Evolutionary conservation across 345 rosid genomes (phyloP).

Genomic region (Psidium friedrichsthalianum): DNA sequence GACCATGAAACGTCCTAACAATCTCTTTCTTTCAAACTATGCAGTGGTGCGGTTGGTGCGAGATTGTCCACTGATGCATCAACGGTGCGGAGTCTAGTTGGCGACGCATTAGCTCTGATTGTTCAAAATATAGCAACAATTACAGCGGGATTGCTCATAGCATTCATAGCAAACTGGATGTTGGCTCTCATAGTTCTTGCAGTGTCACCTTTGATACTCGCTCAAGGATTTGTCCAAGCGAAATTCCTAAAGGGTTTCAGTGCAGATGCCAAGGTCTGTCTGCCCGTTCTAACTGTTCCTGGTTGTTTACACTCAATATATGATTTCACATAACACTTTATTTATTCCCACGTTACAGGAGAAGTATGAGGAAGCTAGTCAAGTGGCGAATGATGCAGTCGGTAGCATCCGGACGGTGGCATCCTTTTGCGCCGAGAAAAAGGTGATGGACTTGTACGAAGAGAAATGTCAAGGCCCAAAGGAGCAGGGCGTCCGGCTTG

Average conservation of each 20-base stretch:
- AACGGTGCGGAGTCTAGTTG: conserved; percentile 34
- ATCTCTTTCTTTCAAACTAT: not conserved
- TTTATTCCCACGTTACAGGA: conserved; percentile 8
- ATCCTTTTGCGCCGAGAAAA: conserved; percentile 54
- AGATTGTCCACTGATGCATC: conserved; percentile 61
- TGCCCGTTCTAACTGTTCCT: not conserved
- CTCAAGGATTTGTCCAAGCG: conserved; percentile 29
- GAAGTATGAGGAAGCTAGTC: conserved; percentile 70
- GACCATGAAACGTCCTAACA: not conserved
- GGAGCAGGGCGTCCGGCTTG: conserved; percentile 32
- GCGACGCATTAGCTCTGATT: conserved; percentile 40
- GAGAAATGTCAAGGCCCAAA: conserved; percentile 40
- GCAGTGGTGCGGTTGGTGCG: conserved; percentile 60
- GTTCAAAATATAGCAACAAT: conserved; percentile 43
- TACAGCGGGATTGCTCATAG: conserved; percentile 31
- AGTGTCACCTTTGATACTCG: conserved; percentile 27
- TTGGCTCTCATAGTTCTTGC: conserved; percentile 31
- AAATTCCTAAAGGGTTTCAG: conserved; percentile 47
- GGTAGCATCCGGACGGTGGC: conserved; percentile 58
- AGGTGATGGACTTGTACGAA: conserved; percentile 44
- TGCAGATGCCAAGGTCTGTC: conserved; percentile 35
- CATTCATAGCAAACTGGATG: conserved; percentile 50
- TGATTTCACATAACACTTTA: not conserved
- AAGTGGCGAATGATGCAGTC: conserved; percentile 61
- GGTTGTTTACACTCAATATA: not conserved